Evolutionary conservation across 441 rosid genomes (phyloP), one percentile per base, ranked within the genome.

Genomic region (Populus hybrid): DNA sequence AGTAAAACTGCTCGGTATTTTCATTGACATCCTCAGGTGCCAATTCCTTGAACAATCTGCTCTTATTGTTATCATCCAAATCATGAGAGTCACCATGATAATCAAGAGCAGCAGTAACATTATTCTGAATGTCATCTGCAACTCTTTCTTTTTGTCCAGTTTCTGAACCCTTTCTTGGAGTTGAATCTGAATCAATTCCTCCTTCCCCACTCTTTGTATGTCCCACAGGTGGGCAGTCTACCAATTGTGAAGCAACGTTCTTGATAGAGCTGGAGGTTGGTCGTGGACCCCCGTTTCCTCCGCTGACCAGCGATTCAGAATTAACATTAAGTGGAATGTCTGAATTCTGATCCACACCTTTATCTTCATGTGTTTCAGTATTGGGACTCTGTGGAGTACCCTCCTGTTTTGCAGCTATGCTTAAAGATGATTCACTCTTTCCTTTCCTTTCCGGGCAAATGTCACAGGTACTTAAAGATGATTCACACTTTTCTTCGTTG

Each of bases 1-100:
- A 79, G 24, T 73, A 59, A 73, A 77, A 79, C 24, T 18, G 77
- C 50, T 69, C 57, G 18, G 36, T 65, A 50, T 30, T 73, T 24
- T 79, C 42, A 11, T 73, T 67, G 30, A 68, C 38, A 53, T 73
- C 30, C 23, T 35, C 74, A 28, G 23, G 26, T 69, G 30, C 53
- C 16, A 73, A 6, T 65, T 50, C 53, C 72, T 65, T 35, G 67
- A 67, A 72, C 72, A 76, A 78, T 28, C 38, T 67, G 10, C 69
- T 78, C 38, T 69, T 69, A 70, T 61, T 69, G 42, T 34, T 63
- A 12, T 64, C 34, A 42, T 59, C 42, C 5, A 1, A 28, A 38
- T 24, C 28, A 32, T 67, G 40, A 12, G 46, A 40, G 38, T 71
- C 63, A 21, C 5, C n/a, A 46, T 50, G 40, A 71, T 28, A 74